phyloP scores from a whole-genome alignment of 345 rosid species.

The Draba incana region DNA sequence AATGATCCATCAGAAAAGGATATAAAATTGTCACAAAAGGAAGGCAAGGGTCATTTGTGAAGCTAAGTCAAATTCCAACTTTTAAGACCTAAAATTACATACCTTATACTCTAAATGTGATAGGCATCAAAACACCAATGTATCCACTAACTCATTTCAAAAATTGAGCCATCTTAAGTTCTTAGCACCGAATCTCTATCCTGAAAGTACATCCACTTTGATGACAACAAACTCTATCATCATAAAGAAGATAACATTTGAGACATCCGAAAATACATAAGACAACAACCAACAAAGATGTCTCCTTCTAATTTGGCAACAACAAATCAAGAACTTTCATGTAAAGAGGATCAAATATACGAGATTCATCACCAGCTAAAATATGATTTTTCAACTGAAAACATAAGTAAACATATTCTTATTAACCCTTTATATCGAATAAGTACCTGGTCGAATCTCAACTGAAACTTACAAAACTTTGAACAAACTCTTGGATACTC shows the following conservation, averaged over 20 bases:
- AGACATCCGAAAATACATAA: background rate
- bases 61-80: background rate
- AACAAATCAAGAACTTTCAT: background rate
- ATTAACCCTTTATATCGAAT: background rate
- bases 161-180: constrained; percentile 10
- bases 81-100: background rate
- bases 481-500: background rate
- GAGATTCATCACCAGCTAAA: background rate
- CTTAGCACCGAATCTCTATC: background rate
- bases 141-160: background rate
- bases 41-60: background rate
- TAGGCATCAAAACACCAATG: background rate
- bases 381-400: background rate
- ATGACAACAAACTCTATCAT: background rate
- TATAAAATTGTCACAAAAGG: constrained; percentile 4
- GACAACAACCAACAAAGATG: background rate
- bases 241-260: background rate
- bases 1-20: background rate
- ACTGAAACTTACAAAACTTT: background rate
- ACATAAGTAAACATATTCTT: constrained; percentile 10
- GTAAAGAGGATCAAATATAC: background rate
- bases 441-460: background rate
- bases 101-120: background rate
- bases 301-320: background rate
- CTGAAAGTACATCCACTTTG: background rate